Conservation (phyloP, 441 rosid genomes). For the Erysimum cheiri region DNA sequence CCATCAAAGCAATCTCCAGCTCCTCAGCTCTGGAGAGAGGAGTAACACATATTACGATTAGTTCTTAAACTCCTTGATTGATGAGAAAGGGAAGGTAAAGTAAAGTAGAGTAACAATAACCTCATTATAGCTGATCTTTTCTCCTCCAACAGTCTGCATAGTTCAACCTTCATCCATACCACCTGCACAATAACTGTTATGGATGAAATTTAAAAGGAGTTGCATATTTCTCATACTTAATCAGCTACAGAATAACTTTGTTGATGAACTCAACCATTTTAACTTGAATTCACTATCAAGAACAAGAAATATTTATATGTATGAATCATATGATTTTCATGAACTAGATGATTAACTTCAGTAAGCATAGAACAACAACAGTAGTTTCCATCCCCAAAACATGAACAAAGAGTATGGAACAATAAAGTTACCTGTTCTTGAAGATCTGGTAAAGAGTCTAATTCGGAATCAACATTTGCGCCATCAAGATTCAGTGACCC, state of each 20-base stretch:
- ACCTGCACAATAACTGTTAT: conserved; percentile 68
- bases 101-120: conserved; percentile 50
- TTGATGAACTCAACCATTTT: conserved; percentile 26
- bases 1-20: conserved; percentile 76
- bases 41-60: conserved; percentile 17
- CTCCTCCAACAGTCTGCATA: conserved; percentile 72
- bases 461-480: conserved; percentile 46
- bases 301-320: background rate
- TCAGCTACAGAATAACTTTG: conserved; percentile 16
- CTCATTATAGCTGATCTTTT: conserved; percentile 68
- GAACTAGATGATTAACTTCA: background rate
- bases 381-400: background rate
- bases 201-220: conserved; percentile 61
- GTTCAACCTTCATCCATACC: conserved; percentile 71
- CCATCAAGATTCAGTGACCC: conserved; percentile 47
- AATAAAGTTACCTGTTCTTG: conserved; percentile 65
- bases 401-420: conserved; percentile 27
- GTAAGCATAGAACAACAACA: background rate
- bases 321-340: background rate
- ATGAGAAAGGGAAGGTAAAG: conserved; percentile 27
- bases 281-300: conserved; percentile 16
- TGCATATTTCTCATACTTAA: conserved; percentile 29
- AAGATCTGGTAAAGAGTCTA: conserved; percentile 65
- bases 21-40: conserved; percentile 66
- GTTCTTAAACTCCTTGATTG: background rate